Base-by-base conservation (phyloP, 495 filamentous ascomycete genomes). In the Trichocladium uniseriatum region DNA sequence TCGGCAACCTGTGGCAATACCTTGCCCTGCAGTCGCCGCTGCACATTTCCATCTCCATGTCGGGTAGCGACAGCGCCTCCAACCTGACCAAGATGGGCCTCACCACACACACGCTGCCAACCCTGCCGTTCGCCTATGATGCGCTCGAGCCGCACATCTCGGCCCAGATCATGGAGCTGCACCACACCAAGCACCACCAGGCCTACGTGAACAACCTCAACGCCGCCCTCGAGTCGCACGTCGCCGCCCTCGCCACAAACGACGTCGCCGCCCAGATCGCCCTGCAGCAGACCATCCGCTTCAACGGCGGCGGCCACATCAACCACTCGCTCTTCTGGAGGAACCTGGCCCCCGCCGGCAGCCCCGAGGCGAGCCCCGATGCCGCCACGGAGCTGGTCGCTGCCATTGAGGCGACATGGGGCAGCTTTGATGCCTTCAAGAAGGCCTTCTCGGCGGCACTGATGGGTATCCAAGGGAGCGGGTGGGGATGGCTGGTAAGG, bases 301-400 rank as follows among this genome's bases (percentile, higher is more conserved):
- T 95, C 79, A 81, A 94, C 70, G 89, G 86, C 43, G 89, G 87
- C 61, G 89, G 89, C 43, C 89, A 95, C 73, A 74, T 91, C 66
- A 95, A 95, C 73, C 89, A 95, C 74, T 77, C 80, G 24, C 77
- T 95, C 19, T 95, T 95, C 75, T 95, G 89, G 89, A 81, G 89
- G 76, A 92, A 92, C 70, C 67, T 95, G 45, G 83, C 87, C 5
- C 89, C 89, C 11, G 79, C 81, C 44, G 73, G 58, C 48, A 68
- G 70, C 38, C 75, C 78, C 14, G 86, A 84, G 53, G 81, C 84
- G 51, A 79, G 82, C 58, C 69, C 79, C 18, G 70, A 62, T 2
- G 73, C 82, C 0, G 78, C 75, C 1, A 81, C 81, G 7, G 65
- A 69, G 48, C 71, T 94, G 28, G 67, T 69, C 28, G 69, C 70